A percentile compares a stretch with the other conserved stretches of the same genome.
phyloP scores from a whole-genome alignment of 2,329 filamentous ascomycete species.

The Ophiostoma ulmi region DNA sequence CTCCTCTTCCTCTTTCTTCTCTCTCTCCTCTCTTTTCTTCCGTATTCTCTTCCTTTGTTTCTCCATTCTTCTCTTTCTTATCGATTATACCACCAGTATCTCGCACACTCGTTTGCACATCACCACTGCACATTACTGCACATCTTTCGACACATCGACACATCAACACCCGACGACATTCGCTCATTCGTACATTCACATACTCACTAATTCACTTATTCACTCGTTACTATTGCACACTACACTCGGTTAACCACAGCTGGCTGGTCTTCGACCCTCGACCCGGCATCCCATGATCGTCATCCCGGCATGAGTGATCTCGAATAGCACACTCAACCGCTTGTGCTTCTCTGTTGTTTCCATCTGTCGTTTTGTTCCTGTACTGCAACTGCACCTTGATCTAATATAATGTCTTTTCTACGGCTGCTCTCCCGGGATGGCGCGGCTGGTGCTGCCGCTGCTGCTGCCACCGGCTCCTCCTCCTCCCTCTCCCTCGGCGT shows the following conservation, averaged over 20 bases:
- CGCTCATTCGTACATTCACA: background rate
- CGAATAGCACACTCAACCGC: background rate
- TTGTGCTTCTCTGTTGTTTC: background rate
- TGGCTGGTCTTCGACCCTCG: background rate
- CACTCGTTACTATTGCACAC: background rate
- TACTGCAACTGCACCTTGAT: background rate
- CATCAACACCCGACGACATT: background rate
- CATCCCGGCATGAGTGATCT: constrained; percentile 5
- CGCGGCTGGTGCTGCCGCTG: constrained; percentile 28
- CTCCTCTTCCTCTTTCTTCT: background rate
- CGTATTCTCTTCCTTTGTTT: background rate
- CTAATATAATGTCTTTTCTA: constrained; percentile 6
- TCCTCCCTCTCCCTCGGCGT: constrained; percentile 28
- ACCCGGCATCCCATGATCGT: background rate
- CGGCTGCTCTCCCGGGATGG: constrained; percentile 4
- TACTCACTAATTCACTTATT: background rate
- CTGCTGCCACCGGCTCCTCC: constrained; percentile 20
- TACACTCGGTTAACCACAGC: background rate
- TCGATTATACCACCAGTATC: background rate
- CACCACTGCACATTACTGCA: constrained; percentile 6
- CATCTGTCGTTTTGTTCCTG: background rate
- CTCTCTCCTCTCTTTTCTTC: background rate
- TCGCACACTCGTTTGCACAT: background rate
- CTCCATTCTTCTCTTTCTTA: constrained; percentile 12
- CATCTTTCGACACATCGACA: background rate